Evolutionary conservation across 352 stramenopile species (phyloP), one percentile per base, ranked within the genome.

Genomic region (Globisporangium paddicum): DNA sequence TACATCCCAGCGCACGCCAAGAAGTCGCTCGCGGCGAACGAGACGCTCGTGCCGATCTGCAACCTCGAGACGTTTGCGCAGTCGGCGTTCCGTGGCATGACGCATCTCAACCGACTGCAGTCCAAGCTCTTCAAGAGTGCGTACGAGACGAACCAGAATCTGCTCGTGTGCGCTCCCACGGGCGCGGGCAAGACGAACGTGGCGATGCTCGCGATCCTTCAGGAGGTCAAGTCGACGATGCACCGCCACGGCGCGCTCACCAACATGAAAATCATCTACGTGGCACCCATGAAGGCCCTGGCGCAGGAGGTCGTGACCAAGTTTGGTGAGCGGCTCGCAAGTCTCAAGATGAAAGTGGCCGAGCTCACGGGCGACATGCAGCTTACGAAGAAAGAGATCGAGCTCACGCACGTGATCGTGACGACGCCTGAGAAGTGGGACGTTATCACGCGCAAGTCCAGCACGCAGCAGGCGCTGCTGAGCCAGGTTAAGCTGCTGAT

Each of bases 351-450:
- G 5, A 67, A 74, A 58, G 95, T 99, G 0, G 79, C 82, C 6
- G 96, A 99, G 63, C 75, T 99, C 41, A 99, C 96, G 18, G 97
- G 97, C 37, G 97, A 99, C 73, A 99, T 89, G 96, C 97, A 99
- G 73, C 73, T 99, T 30, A 99, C 93, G 3, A 91, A 97, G 64
- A 86, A 93, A 8, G 97, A 99, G 72, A 98, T 99, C 32, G 87
- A 96, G 35, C 71, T 90, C 34, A 97, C 89, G n/a, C 90, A 98
- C 16, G 75, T 99, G 41, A 97, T 99, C 30, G 96, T 99, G 18
- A 99, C 95, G n/a, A 99, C 97, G 6, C 97, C 97, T 0, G 96
- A 99, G 67, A 99, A 99, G 67, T 99, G 95, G 95, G 97, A 99
- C 64, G 97, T 99, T 2, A 98, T 99, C 34, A 99, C 98, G 51